Conservation (phyloP, 805 yeast genomes). For the Diddensiella caesifluorescens region DNA sequence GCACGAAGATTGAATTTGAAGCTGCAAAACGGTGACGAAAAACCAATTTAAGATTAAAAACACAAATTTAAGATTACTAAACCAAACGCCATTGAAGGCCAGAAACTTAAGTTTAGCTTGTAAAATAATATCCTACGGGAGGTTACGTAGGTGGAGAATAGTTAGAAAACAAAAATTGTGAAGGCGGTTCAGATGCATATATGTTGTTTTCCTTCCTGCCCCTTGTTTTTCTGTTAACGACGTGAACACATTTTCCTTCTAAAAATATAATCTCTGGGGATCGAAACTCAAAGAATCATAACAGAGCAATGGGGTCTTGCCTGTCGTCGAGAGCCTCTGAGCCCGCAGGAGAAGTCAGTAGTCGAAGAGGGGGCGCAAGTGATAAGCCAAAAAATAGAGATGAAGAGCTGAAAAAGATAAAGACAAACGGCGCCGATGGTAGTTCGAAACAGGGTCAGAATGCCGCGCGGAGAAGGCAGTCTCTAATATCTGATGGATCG, state of each 20-base stretch:
- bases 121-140: too few relatives aligned
- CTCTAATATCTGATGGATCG: background rate
- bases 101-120: too few relatives aligned
- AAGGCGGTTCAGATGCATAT: background rate
- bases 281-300: background rate
- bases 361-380: background rate
- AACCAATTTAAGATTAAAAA: too few relatives aligned
- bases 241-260: background rate
- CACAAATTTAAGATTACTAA: too few relatives aligned
- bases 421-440: background rate
- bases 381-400: background rate
- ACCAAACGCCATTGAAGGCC: too few relatives aligned
- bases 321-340: background rate
- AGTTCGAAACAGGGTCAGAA: background rate
- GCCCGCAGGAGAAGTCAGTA: background rate
- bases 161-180: too few relatives aligned
- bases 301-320: conserved; percentile 3
- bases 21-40: too few relatives aligned
- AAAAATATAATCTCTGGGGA: background rate
- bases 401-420: background rate
- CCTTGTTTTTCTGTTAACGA: background rate
- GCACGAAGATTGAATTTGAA: background rate
- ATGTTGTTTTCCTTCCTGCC: too few relatives aligned
- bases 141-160: too few relatives aligned
- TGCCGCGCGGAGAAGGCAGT: background rate